phyloP scores from a whole-genome alignment of 1,284 basidiomycete species.

The Cystobasidiaceae sp. region DNA sequence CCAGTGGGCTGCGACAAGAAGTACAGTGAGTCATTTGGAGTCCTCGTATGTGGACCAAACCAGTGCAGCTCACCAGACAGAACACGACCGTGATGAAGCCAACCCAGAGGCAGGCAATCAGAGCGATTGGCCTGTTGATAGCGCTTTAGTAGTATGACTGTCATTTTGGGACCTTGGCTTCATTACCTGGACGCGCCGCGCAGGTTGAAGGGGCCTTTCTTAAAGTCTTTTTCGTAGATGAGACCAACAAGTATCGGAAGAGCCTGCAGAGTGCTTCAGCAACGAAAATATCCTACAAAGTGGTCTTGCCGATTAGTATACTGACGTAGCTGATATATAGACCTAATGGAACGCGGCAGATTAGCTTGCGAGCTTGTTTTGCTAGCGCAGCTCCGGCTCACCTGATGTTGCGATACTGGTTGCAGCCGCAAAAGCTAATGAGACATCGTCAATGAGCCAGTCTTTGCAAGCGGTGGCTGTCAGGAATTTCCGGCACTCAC shows the following conservation, averaged over 20 bases:
- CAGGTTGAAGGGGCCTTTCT: conserved; percentile 66
- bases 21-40: not conserved
- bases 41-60: not conserved
- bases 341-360: not conserved
- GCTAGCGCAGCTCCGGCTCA: conserved; percentile 55
- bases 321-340: conserved; percentile 2
- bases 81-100: conserved; percentile 41
- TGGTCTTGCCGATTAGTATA: not conserved
- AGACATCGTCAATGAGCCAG: not conserved
- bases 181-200: conserved; percentile 53
- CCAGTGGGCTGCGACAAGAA: not conserved
- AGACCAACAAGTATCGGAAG: conserved; percentile 65
- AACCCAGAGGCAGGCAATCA: conserved; percentile 36
- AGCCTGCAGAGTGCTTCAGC: conserved; percentile 46
- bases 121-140: conserved; percentile 36
- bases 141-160: not conserved
- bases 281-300: not conserved
- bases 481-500: conserved; percentile 63
- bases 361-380: conserved; percentile 39
- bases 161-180: not conserved
- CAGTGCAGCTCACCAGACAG: conserved; percentile 36
- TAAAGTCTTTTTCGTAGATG: conserved; percentile 57
- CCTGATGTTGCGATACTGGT: conserved; percentile 54
- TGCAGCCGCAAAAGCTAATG: not conserved
- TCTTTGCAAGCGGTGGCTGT: not conserved